Percentiles rank a stretch among this genome's conserved stretches.
phyloP scores from a whole-genome alignment of 805 yeast species.

The Zygosaccharomyces bisporus region DNA sequence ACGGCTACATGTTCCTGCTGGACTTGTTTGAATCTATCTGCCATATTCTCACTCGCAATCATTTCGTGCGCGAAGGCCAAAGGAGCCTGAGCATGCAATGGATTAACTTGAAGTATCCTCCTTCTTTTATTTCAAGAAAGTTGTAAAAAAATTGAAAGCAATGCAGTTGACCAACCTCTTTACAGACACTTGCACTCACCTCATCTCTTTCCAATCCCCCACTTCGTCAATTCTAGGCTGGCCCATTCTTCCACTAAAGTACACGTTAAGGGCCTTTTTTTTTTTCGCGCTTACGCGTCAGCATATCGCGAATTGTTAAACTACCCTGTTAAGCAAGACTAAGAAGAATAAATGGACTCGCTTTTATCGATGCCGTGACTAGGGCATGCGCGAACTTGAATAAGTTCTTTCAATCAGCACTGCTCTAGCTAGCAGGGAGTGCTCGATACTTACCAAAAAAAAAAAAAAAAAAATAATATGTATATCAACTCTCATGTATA shows the following conservation, averaged over 20 bases:
- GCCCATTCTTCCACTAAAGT: neutral
- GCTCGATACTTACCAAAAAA: neutral
- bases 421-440: neutral
- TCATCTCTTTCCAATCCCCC: neutral
- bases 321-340: conserved; percentile 1
- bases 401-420: neutral
- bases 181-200: neutral
- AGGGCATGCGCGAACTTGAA: neutral
- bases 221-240: conserved; percentile 1
- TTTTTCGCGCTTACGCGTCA: conserved; percentile 17
- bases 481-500: conserved; percentile 1
- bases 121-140: neutral
- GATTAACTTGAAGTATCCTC: neutral
- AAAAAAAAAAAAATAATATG: neutral
- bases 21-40: neutral
- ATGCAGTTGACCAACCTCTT: neutral
- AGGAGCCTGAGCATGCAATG: neutral
- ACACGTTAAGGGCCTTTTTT: conserved; percentile 3
- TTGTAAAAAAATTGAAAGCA: neutral
- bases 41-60: conserved; percentile 1
- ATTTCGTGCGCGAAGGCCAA: neutral
- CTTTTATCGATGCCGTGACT: neutral
- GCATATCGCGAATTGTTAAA: conserved; percentile 1
- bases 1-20: neutral
- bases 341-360: neutral